These are phyloP conservation scores for Zymoseptoria passerinii DNA, from an alignment of 2,329 filamentous ascomycete species.

Conservation along the genomic window DNA sequence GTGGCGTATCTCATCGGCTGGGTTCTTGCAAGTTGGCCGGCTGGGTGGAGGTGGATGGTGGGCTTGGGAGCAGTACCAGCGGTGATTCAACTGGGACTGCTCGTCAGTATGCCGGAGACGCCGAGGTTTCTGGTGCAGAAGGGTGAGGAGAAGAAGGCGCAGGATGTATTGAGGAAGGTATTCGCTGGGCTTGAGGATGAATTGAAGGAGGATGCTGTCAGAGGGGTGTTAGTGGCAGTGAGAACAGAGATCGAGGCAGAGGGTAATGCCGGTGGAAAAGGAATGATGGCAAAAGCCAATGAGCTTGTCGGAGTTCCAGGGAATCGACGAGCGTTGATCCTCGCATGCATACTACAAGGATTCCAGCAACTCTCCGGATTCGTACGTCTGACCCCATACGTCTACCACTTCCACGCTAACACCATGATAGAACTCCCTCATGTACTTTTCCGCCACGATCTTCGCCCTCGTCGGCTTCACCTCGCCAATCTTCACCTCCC, in stretches of 20 bases:
- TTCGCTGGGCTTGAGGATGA: conserved; percentile 9
- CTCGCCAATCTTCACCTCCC: conserved; percentile 37
- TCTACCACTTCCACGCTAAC: not conserved
- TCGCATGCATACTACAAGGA: conserved; percentile 79
- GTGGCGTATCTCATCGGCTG: conserved; percentile 81
- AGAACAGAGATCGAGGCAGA: conserved; percentile 54
- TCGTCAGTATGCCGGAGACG: conserved; percentile 74
- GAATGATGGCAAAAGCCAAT: conserved; percentile 5
- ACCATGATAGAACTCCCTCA: conserved; percentile 34
- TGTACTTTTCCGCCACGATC: conserved; percentile 43
- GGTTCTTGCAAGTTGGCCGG: conserved; percentile 51
- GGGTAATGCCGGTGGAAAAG: conserved; percentile 10
- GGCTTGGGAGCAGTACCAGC: conserved; percentile 76
- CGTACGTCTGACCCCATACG: conserved; percentile 3
- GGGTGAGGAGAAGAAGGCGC: conserved; percentile 54
- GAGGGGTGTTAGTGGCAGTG: conserved; percentile 58
- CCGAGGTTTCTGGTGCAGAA: conserved; percentile 77
- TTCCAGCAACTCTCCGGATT: conserved; percentile 58
- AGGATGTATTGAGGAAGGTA: conserved; percentile 47
- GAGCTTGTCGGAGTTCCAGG: conserved; percentile 37
- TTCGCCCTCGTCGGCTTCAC: conserved; percentile 40
- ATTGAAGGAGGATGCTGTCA: conserved; percentile 41
- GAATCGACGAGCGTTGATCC: conserved; percentile 67
- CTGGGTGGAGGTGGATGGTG: conserved; percentile 87
- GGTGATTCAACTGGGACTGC: conserved; percentile 56